These are phyloP conservation scores for Colletotrichum spaethianum DNA, from an alignment of 2,329 filamentous ascomycete species.

Conservation along the genomic window DNA sequence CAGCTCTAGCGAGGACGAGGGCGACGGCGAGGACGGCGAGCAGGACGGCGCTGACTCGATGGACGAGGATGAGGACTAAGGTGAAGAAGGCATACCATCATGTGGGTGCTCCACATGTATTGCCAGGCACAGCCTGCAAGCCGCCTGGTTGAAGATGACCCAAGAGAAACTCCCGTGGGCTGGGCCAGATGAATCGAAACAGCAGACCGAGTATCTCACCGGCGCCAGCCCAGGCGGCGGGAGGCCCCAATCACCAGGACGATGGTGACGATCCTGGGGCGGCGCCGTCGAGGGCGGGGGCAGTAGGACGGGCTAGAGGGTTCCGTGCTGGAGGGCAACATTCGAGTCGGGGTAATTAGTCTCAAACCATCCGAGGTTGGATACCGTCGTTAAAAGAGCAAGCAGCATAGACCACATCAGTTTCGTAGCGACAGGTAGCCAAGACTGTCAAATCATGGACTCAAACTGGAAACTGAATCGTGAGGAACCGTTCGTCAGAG, in stretches of 20 bases:
- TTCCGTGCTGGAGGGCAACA: conserved; percentile 15
- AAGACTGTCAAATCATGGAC: conserved; percentile 17
- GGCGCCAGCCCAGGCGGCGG: neutral
- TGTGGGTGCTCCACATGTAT: conserved; percentile 2
- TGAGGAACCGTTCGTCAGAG: conserved; percentile 21
- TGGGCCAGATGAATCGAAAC: conserved; percentile 15
- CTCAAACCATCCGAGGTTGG: conserved; percentile 32
- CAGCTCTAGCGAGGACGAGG: conserved; percentile 75
- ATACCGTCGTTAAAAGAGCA: conserved; percentile 30
- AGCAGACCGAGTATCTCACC: conserved; percentile 12
- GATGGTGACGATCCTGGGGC: conserved; percentile 10
- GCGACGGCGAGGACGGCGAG: conserved; percentile 65
- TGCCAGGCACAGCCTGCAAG: conserved; percentile 11
- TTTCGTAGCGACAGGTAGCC: conserved; percentile 26
- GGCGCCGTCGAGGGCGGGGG: conserved; percentile 3
- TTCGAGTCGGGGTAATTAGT: conserved; percentile 20
- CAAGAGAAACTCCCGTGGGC: conserved; percentile 11
- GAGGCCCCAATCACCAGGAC: conserved; percentile 7
- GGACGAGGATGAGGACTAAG: conserved; percentile 65
- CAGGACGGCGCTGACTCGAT: conserved; percentile 65
- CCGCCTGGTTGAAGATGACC: neutral
- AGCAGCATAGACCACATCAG: conserved; percentile 19
- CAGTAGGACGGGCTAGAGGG: neutral
- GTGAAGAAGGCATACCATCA: neutral
- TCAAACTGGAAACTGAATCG: conserved; percentile 19